Percentiles rank a stretch among this genome's conserved stretches.
These are phyloP conservation scores for Phlyctochytrium bullatum DNA, from an alignment of 192 early-diverging fungal genomes.

Conservation along the genomic window DNA sequence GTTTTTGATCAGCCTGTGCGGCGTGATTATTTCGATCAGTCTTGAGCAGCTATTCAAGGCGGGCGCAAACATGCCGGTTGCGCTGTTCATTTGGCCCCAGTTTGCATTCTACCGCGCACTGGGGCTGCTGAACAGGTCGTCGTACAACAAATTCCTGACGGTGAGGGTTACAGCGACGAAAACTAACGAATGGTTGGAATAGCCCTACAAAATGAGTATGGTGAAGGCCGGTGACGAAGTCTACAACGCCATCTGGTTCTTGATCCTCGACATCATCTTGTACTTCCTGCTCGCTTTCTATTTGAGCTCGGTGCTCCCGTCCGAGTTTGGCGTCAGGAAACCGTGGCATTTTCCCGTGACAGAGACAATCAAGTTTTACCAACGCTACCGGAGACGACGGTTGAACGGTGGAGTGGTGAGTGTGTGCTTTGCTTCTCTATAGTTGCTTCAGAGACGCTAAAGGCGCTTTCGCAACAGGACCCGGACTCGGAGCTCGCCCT, in stretches of 20 bases:
- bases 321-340: slow-evolving; percentile 64
- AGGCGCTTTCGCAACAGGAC: too few relatives aligned
- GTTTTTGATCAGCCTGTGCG: slow-evolving; percentile 65
- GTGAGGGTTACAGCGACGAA: neutral
- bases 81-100: slow-evolving; percentile 66
- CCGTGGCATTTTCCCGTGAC: slow-evolving; percentile 63
- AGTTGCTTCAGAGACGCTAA: too few relatives aligned
- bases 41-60: slow-evolving; percentile 45
- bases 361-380: slow-evolving; percentile 30
- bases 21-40: slow-evolving; percentile 62
- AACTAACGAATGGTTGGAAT: neutral
- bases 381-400: slow-evolving; percentile 18
- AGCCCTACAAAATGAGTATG: slow-evolving; percentile 55
- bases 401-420: slow-evolving; percentile 22
- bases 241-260: slow-evolving; percentile 45
- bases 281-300: slow-evolving; percentile 42
- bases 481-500: slow-evolving; percentile 50
- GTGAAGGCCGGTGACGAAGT: slow-evolving; percentile 58
- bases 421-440: too few relatives aligned
- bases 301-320: slow-evolving; percentile 51
- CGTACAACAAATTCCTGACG: slow-evolving; percentile 28
- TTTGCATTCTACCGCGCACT: slow-evolving; percentile 51
- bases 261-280: slow-evolving; percentile 48
- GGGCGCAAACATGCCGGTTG: slow-evolving; percentile 29
- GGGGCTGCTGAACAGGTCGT: slow-evolving; percentile 5